Evolutionary conservation across 2,329 filamentous ascomycete genomes (phyloP), one percentile per base, ranked within the genome.

Genomic region (Endoconidiophora laricicola): DNA sequence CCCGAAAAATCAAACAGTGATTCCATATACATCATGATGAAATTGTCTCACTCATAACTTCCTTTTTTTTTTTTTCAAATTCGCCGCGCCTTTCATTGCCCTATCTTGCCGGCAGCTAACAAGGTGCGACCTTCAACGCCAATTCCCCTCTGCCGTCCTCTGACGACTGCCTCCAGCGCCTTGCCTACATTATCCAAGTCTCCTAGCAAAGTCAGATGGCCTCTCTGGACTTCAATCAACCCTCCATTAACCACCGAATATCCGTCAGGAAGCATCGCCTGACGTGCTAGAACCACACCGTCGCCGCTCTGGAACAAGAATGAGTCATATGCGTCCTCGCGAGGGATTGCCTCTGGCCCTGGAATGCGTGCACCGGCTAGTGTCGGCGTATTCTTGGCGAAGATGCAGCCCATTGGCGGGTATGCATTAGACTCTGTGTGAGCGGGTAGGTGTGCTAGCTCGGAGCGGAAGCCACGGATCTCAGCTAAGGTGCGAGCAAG

Each of bases 251-350:
- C 85, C 36, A 83, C 69, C 45, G 74, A 71, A 61, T 94, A 95
- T 0, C 87, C 87, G 2, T 75, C 66, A 0, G 88, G 88, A 41
- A 93, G 64, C 84, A 93, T 90, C 0, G 87, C 83, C 54, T 90
- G 85, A 46, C 78, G 78, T 0, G 88, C 85, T 5, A 95, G 72
- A 49, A 90, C 86, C 0, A 96, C 88, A 0, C 88, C 90, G 60
- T 96, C 88, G 2, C 88, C 87, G 20, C 81, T 81, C 0, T 83
- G 82, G 65, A 95, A 95, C 0, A 86, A 76, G 2, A 96, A 70
- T 57, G 93, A 81, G 56, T 94, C 86, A 61, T 94, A 95, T 0
- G 78, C 81, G 62, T 93, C 86, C 0, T 77, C 69, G 54, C 78
- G 77, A 46, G 78, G 74, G 56, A 95, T 94, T 0, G 74, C 79